Evolutionary conservation across 441 rosid genomes (phyloP).

Genomic region (Geranium incanum): DNA sequence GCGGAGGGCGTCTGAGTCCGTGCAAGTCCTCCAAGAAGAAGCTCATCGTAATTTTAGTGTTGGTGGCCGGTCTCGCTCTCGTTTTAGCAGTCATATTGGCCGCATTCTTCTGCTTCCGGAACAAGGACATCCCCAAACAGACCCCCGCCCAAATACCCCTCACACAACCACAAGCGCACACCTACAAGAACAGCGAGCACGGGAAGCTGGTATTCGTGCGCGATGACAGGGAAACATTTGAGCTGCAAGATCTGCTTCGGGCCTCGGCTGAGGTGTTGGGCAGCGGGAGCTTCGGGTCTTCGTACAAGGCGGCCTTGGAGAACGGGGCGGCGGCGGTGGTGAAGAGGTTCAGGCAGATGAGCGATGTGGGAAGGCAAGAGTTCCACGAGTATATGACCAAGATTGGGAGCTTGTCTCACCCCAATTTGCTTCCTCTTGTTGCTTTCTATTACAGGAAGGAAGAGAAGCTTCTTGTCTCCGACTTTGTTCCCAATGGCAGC

Average conservation of each 20-base stretch:
- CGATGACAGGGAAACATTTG: constrained; percentile 48
- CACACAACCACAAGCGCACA: constrained; percentile 16
- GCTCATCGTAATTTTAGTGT: constrained; percentile 26
- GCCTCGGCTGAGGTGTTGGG: constrained; percentile 79
- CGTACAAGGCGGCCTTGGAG: constrained; percentile 58
- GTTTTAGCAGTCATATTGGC: constrained; percentile 19
- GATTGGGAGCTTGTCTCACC: constrained; percentile 59
- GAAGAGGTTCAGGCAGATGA: constrained; percentile 72
- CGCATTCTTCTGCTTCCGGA: constrained; percentile 10
- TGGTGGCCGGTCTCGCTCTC: constrained; percentile 14
- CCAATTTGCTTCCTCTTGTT: constrained; percentile 58
- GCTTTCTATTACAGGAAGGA: constrained; percentile 67
- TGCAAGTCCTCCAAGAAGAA: constrained; percentile 38
- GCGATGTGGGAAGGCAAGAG: constrained; percentile 42
- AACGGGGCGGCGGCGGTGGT: constrained; percentile 57
- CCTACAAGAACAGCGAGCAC: constrained; percentile 19
- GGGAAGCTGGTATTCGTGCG: constrained; percentile 47
- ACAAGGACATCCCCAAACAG: constrained; percentile 19
- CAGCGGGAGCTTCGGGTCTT: constrained; percentile 63
- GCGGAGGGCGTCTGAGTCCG: constrained; percentile 52
- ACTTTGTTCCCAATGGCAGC: constrained; percentile 60
- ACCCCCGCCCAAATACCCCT: constrained; percentile 15
- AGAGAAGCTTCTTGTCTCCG: constrained; percentile 71
- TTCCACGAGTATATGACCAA: constrained; percentile 60
- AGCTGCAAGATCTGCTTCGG: constrained; percentile 61